phyloP scores from a whole-genome alignment of 2,329 filamentous ascomycete species.

The Fusarium verticillioides region DNA sequence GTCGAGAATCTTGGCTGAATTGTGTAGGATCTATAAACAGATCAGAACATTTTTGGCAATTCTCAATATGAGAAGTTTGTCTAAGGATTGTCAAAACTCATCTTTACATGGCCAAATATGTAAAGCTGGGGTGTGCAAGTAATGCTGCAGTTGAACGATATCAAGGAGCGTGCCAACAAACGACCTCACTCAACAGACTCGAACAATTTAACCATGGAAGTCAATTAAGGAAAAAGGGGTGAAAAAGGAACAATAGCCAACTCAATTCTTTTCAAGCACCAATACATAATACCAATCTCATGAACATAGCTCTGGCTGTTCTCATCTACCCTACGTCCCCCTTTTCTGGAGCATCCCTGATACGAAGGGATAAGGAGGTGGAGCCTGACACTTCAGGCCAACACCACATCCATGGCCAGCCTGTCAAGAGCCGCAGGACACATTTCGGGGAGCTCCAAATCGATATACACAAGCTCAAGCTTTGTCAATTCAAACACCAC shows the following conservation, averaged over 20 bases:
- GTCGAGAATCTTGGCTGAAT: constrained; percentile 11
- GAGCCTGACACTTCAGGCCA: constrained; percentile 44
- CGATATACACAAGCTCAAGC: constrained; percentile 36
- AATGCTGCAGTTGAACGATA: fast-evolving
- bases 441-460: constrained; percentile 47
- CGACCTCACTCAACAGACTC: not conserved
- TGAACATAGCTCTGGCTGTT: not conserved
- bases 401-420: constrained; percentile 42
- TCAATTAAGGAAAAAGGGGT: fast-evolving
- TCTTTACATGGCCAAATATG: too few relatives aligned
- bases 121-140: too few relatives aligned
- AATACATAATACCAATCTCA: not conserved
- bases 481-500: constrained; percentile 28
- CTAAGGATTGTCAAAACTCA: not conserved
- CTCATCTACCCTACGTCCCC: constrained; percentile 30
- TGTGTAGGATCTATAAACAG: not conserved
- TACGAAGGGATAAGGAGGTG: constrained; percentile 30
- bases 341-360: constrained; percentile 38
- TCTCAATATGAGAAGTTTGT: not conserved
- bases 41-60: not conserved
- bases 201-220: not conserved
- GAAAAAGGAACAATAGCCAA: fast-evolving
- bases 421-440: constrained; percentile 47
- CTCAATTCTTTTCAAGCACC: not conserved
- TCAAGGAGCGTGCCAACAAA: fast-evolving